Evolutionary conservation across 2,329 filamentous ascomycete species (phyloP).

Genomic region (Fusarium circinatum): DNA sequence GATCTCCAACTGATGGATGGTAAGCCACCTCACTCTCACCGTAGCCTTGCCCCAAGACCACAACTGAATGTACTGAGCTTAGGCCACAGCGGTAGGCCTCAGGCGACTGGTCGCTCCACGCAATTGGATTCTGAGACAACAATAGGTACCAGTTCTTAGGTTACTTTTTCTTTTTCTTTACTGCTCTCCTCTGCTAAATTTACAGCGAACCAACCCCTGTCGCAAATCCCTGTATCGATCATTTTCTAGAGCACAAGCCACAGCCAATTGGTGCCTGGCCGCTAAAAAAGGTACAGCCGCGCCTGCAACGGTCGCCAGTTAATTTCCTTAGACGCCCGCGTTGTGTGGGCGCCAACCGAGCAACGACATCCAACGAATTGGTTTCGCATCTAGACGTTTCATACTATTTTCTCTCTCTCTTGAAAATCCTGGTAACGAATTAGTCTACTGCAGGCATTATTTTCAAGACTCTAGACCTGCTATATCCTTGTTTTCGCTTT

Average conservation of each 20-base stretch:
- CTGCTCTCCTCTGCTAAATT: background rate
- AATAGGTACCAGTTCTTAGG: background rate
- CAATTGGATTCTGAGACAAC: conserved; percentile 11
- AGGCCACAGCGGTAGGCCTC: conserved; percentile 19
- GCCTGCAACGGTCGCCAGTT: conserved; percentile 35
- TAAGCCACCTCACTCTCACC: background rate
- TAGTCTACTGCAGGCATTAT: conserved; percentile 1
- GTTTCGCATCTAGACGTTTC: conserved; percentile 6
- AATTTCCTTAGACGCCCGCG: conserved; percentile 39
- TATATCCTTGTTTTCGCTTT: conserved; percentile 7
- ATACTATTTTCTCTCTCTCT: conserved; percentile 6
- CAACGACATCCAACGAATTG: conserved; percentile 34
- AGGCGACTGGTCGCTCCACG: conserved; percentile 11
- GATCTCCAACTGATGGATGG: background rate
- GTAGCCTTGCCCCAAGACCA: background rate
- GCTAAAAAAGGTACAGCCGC: conserved; percentile 24
- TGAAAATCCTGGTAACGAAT: conserved; percentile 5
- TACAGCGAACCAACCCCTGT: conserved; percentile 20
- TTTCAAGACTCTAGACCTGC: conserved; percentile 6
- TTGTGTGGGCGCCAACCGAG: conserved; percentile 28
- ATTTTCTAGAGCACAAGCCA: background rate
- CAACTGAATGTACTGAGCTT: background rate
- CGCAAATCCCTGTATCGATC: conserved; percentile 24
- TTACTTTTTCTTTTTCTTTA: background rate
- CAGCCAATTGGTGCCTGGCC: conserved; percentile 34